Conservation (phyloP, 257 asterid genomes). For the Sherardia arvensis region DNA sequence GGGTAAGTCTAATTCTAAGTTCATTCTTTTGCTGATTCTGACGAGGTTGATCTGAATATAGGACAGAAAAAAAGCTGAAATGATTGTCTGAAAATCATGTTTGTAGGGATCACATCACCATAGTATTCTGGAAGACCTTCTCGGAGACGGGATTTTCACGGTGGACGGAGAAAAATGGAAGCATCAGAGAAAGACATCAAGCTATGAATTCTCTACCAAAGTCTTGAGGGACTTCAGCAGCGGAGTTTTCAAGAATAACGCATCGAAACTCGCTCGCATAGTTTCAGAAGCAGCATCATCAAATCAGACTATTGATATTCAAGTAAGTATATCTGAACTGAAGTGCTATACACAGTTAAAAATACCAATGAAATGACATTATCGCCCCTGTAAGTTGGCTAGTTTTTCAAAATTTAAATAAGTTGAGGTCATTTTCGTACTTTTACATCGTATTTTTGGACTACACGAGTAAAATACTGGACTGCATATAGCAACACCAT, state of each 20-base stretch:
- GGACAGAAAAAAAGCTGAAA: neutral
- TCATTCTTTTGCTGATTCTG: neutral
- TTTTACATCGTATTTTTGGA: too few relatives aligned
- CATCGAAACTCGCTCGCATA: slow-evolving; percentile 39
- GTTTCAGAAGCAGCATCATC: slow-evolving; percentile 28
- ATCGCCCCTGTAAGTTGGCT: too few relatives aligned
- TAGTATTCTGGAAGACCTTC: slow-evolving; percentile 40
- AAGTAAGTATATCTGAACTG: slow-evolving; percentile 33
- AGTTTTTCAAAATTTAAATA: too few relatives aligned
- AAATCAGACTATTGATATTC: slow-evolving; percentile 35
- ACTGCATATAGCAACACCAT: too few relatives aligned
- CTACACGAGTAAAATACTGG: too few relatives aligned
- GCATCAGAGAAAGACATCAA: slow-evolving; percentile 50
- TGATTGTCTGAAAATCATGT: neutral
- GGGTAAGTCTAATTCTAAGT: too few relatives aligned
- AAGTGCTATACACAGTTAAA: too few relatives aligned
- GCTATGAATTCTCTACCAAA: slow-evolving; percentile 57
- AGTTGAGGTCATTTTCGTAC: too few relatives aligned
- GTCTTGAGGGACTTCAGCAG: slow-evolving; percentile 54
- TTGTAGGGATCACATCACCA: slow-evolving; percentile 46
- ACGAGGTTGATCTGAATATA: neutral
- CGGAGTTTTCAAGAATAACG: slow-evolving; percentile 40
- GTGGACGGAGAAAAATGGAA: slow-evolving; percentile 61
- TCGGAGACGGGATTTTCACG: slow-evolving; percentile 60
- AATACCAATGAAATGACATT: too few relatives aligned